These are phyloP conservation scores for Juglanconis juglandina DNA, from an alignment of 2,329 filamentous ascomycete species.

Conservation along the genomic window DNA sequence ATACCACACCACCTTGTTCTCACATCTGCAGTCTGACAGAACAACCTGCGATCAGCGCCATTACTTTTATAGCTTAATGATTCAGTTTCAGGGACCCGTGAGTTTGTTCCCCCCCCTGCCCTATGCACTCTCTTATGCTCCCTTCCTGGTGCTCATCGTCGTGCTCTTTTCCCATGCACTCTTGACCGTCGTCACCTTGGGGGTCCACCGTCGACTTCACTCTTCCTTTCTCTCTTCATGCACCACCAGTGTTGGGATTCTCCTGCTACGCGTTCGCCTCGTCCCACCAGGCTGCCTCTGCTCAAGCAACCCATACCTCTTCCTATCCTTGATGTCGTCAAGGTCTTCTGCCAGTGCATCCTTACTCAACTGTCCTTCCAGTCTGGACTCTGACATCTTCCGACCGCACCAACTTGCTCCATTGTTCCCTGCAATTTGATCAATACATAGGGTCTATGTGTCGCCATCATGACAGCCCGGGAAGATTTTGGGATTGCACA, in stretches of 20 bases:
- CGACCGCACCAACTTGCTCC: constrained; percentile 3
- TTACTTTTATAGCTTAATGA: constrained; percentile 14
- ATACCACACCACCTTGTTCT: constrained; percentile 10
- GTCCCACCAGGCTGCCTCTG: constrained; percentile 1
- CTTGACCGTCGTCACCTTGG: background rate
- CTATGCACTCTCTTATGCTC: background rate
- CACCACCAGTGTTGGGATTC: background rate
- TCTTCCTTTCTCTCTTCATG: background rate
- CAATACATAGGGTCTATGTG: background rate
- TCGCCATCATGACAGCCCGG: constrained; percentile 16
- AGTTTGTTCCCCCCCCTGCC: constrained; percentile 1
- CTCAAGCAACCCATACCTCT: constrained; percentile 1
- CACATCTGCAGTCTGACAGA: constrained; percentile 9
- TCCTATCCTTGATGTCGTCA: constrained; percentile 1
- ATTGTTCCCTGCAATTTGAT: constrained; percentile 8
- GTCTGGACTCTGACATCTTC: background rate
- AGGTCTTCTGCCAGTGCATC: background rate
- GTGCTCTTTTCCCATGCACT: background rate
- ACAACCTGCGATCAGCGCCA: constrained; percentile 12
- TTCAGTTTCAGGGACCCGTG: constrained; percentile 13
- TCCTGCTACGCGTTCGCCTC: constrained; percentile 1
- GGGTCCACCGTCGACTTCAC: background rate
- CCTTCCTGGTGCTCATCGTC: background rate
- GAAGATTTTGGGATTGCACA: constrained; percentile 4
- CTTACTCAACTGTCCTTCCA: background rate